Evolutionary conservation across 1,284 basidiomycete genomes (phyloP), one percentile per base, ranked within the genome.

Genomic region (Mixia osmundae): DNA sequence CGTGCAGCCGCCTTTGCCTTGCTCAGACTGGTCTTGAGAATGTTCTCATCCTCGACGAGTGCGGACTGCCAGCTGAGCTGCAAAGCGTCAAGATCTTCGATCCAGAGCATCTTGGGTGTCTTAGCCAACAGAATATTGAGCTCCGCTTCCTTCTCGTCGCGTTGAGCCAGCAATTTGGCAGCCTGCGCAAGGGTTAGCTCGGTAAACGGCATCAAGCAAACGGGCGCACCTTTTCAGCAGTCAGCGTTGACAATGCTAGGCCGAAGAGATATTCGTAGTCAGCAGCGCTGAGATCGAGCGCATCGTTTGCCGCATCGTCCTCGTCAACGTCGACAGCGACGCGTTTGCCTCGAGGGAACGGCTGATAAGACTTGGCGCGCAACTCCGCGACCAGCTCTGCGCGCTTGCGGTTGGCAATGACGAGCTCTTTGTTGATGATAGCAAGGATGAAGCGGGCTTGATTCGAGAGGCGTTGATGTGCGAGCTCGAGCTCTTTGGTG

Each of bases 391-490:
- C 73, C 46, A 99, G 75, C 38, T 76, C 79, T 2, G 62, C 66
- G 55, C 83, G 85, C 61, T 83, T 89, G 51, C 87, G 76, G 52
- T 79, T 85, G n/a, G 73, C 71, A 19, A 97, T 72, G n/a, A 68
- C 57, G n/a, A 97, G 67, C 53, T 85, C 64, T 53, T 72, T 78
- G 46, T 72, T 68, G 44, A 97, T 69, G 52, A 97, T 94, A 85
- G 94, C 87, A 54, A 82, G 68, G 31, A 99, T 73, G 59, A 99
- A 99, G 20, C 87, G 76, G 12, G 85, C 89, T 58, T 97, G 91
- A 55, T 97, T 97, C 39, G 72, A 75, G 8, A 95, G 63, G 44
- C 69, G 74, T 52, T 95, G 85, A 47, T 82, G 75, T 40, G 72
- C 69, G 33, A 60, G 61, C 53, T 83, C 78, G 23, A 99, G 65